Percentiles rank a stretch among this genome's conserved stretches.
phyloP scores from a whole-genome alignment of 805 yeast genomes.

The Starmerella stigmatis region DNA sequence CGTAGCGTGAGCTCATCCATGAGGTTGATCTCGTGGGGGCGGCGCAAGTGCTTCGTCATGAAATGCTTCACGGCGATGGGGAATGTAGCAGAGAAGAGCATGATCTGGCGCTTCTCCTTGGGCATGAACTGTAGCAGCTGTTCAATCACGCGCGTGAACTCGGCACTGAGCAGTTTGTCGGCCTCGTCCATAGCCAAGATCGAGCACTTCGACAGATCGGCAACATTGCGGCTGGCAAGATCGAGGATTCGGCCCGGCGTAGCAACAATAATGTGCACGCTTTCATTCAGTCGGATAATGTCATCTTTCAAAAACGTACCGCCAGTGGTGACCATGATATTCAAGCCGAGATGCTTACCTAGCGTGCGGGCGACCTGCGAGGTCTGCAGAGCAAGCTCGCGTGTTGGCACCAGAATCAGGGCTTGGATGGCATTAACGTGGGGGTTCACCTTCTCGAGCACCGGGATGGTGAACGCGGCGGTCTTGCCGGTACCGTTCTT shows the following conservation, averaged over 20 bases:
- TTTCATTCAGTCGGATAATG: slow-evolving; percentile 80
- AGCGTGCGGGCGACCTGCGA: slow-evolving; percentile 93
- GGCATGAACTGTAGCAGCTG: slow-evolving; percentile 80
- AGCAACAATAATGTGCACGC: slow-evolving; percentile 90
- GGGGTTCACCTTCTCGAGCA: slow-evolving; percentile 80
- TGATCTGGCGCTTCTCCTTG: slow-evolving; percentile 55
- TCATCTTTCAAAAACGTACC: slow-evolving; percentile 93
- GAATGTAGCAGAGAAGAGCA: slow-evolving; percentile 90
- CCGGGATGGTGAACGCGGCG: slow-evolving; percentile 92
- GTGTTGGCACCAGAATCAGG: slow-evolving; percentile 86
- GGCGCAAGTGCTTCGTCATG: slow-evolving; percentile 79
- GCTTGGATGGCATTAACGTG: slow-evolving; percentile 79
- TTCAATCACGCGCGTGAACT: slow-evolving; percentile 76
- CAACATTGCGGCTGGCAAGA: slow-evolving; percentile 76
- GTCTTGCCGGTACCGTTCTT: slow-evolving; percentile 98
- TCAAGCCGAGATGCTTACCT: slow-evolving; percentile 83
- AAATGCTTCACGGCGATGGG: slow-evolving; percentile 87
- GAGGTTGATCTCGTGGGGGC: slow-evolving; percentile 89
- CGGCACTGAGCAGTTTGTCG: slow-evolving; percentile 87
- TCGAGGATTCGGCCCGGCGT: slow-evolving; percentile 97
- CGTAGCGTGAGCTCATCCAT: slow-evolving; percentile 95
- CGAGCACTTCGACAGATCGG: slow-evolving; percentile 76
- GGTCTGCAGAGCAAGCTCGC: slow-evolving; percentile 95
- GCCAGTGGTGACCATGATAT: slow-evolving; percentile 97
- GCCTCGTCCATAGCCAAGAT: slow-evolving; percentile 98